These are phyloP conservation scores for Leptographium wingfieldii DNA, from an alignment of 2,329 filamentous ascomycete genomes.

Conservation along the genomic window DNA sequence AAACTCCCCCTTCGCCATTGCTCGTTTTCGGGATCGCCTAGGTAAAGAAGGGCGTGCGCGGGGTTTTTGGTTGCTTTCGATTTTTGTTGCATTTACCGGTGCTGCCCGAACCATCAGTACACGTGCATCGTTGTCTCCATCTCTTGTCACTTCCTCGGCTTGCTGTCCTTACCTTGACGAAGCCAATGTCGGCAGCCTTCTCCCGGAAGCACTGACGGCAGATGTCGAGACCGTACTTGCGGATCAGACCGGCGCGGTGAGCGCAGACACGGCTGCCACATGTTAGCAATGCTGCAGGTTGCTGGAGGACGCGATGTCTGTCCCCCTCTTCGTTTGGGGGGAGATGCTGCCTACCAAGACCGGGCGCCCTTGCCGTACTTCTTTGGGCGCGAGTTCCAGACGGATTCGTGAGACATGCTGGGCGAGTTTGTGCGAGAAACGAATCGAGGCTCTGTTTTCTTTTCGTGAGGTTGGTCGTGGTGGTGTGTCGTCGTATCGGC, in stretches of 20 bases:
- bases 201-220: conserved; percentile 71
- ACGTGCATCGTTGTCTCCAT: background rate
- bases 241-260: conserved; percentile 97
- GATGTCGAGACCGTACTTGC: conserved; percentile 96
- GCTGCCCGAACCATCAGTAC: background rate
- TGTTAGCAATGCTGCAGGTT: background rate
- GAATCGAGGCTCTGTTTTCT: background rate
- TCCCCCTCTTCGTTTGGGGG: conserved; percentile 1
- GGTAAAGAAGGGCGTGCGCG: background rate
- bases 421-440: conserved; percentile 18
- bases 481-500: background rate
- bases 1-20: background rate
- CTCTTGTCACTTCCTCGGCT: background rate
- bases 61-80: background rate
- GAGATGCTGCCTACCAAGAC: conserved; percentile 53
- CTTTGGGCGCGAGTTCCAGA: conserved; percentile 98
- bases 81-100: conserved; percentile 2
- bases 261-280: conserved; percentile 54
- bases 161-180: conserved; percentile 48
- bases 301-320: background rate
- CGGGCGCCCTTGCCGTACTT: conserved; percentile 95
- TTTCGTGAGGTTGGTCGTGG: conserved; percentile 1
- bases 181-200: conserved; percentile 60
- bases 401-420: conserved; percentile 70
- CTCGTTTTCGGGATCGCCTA: background rate